Percentiles rank a stretch among this genome's conserved stretches.
Evolutionary conservation across 2,329 filamentous ascomycete species (phyloP).

Genomic region (Diaporthe vexans): DNA sequence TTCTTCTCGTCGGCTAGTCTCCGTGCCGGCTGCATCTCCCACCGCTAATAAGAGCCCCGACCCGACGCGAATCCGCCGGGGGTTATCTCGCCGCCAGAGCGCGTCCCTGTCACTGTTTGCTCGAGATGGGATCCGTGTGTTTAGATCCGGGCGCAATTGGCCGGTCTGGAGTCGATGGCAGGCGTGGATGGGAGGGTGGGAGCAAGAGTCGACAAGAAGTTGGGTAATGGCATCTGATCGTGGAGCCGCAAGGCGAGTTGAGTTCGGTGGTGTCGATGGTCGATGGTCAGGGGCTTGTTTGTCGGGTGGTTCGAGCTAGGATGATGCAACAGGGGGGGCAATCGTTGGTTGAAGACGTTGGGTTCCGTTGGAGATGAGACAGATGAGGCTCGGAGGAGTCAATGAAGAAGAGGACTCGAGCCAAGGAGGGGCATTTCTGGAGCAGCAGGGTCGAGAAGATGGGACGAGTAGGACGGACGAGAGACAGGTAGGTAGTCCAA

Average conservation of each 20-base stretch:
- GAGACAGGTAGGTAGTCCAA: too few relatives aligned
- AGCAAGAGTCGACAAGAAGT: slow-evolving; percentile 4
- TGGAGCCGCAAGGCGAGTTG: slow-evolving; percentile 8
- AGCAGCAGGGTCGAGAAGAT: slow-evolving; percentile 11
- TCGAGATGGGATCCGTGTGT: not conserved
- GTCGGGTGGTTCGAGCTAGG: not conserved
- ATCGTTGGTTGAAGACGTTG: not conserved
- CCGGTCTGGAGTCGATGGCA: slow-evolving; percentile 5
- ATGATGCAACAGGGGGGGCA: slow-evolving; percentile 2
- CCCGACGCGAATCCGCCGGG: slow-evolving; percentile 38
- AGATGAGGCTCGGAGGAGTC: slow-evolving; percentile 4
- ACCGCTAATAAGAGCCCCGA: slow-evolving; percentile 14
- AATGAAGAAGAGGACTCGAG: not conserved
- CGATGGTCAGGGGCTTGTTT: slow-evolving; percentile 30
- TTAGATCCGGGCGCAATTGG: slow-evolving; percentile 18
- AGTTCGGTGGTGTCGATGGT: not conserved
- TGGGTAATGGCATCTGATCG: slow-evolving; percentile 35
- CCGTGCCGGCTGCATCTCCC: slow-evolving; percentile 41
- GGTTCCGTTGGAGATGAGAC: not conserved
- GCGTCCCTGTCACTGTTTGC: not conserved
- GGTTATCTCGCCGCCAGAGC: slow-evolving; percentile 8
- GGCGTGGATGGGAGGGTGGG: slow-evolving; percentile 14
- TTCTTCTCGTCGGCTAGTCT: slow-evolving; percentile 38
- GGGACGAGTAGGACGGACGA: not conserved
- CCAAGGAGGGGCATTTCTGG: slow-evolving; percentile 31